Evolutionary conservation across 441 rosid genomes (phyloP), one percentile per base, ranked within the genome.

Genomic region (Dalechampia spathulata): DNA sequence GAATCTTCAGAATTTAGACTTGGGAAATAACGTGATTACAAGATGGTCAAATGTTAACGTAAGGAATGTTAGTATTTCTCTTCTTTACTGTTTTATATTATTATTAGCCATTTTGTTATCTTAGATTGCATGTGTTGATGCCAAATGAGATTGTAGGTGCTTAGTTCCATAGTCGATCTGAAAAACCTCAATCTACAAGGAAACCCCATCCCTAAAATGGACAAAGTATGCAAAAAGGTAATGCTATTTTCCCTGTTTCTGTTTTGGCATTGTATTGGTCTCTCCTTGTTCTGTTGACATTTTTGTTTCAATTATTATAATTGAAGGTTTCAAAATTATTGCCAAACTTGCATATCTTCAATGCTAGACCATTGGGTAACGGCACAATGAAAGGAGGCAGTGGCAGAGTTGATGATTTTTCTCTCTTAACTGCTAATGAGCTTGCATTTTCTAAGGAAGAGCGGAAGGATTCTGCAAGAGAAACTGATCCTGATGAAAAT

Each of bases 21-120:
- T 91, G 74, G 96, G 98, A 46, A 91, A 86, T 79, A 91, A 91
- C 60, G 63, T 66, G 66, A 80, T 91, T 62, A 61, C 72, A 2
- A 76, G 76, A 45, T 69, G 87, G 83, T 78, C 86, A 45, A 87
- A 83, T 52, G 48, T 91, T 64, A 83, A 86, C 95, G 96, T 88
- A 56, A 41, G 71, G 15, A 27, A 51, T 30, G 8, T 41, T 13
- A 3, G 11, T 0, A 53, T 4, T 54, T 50, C 34, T 30, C 34
- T 30, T 30, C 34, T 30, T 30, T 30, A 3, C 34, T 30, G 8
- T 3, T 30, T 30, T 30, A 30, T 3, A 3, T 30, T 30, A 30
- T 3, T 3, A 30, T 3, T 37, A 14, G 21, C 61, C 52, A n/a
- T 8, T 39, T 38, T 39, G 27, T 52, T 32, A 3, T 48, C 23